Evolutionary conservation across 306 rosid species (phyloP).

Genomic region (Nissolia schottii): DNA sequence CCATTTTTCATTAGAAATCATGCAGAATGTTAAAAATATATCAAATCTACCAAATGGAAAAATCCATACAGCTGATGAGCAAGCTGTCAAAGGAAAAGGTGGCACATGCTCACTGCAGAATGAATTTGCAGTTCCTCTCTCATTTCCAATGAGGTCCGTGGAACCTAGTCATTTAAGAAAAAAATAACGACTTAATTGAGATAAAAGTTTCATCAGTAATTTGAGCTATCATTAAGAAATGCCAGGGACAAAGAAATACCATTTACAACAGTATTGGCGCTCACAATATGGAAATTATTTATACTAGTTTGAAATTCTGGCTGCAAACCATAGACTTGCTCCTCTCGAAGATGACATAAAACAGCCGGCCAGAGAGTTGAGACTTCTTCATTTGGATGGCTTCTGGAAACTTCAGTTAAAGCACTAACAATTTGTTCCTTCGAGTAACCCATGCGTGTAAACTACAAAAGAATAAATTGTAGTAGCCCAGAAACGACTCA

Average conservation of each 20-base stretch:
- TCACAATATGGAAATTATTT: slow-evolving; percentile 13
- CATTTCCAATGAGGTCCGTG: slow-evolving; percentile 35
- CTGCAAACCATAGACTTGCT: slow-evolving; percentile 58
- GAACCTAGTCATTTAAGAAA: slow-evolving; percentile 48
- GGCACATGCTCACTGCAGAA: slow-evolving; percentile 33
- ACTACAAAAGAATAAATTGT: slow-evolving; percentile 38
- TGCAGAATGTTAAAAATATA: background rate
- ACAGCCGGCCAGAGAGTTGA: slow-evolving; percentile 79
- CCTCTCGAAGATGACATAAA: slow-evolving; percentile 73
- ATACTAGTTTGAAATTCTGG: slow-evolving; percentile 31
- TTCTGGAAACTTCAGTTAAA: slow-evolving; percentile 50
- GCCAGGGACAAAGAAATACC: slow-evolving; percentile 21
- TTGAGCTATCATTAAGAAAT: background rate
- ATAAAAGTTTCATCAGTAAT: background rate
- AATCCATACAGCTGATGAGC: slow-evolving; percentile 69
- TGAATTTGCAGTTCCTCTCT: slow-evolving; percentile 25
- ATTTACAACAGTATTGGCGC: slow-evolving; percentile 24
- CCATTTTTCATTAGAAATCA: background rate
- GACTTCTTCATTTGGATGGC: slow-evolving; percentile 49
- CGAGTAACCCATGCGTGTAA: slow-evolving; percentile 73
- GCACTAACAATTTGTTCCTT: slow-evolving; percentile 64
- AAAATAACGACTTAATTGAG: slow-evolving; percentile 13
- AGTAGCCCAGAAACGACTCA: background rate
- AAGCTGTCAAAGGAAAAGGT: slow-evolving; percentile 50
- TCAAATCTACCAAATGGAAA: slow-evolving; percentile 9